These are phyloP conservation scores for Hymenoscyphus albidus DNA, from an alignment of 2,329 filamentous ascomycete genomes.

Conservation along the genomic window DNA sequence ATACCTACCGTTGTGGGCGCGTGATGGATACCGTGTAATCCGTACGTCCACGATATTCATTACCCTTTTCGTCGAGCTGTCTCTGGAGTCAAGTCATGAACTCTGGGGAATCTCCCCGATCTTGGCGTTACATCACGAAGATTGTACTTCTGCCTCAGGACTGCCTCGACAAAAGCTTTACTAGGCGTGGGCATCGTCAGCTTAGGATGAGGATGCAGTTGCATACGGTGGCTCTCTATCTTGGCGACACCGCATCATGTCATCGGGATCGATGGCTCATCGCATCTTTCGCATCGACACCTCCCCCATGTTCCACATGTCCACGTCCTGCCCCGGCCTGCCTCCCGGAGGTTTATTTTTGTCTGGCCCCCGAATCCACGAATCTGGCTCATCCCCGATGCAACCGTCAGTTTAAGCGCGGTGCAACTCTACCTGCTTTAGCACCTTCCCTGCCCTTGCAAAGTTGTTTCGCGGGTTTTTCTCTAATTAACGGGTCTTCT, in stretches of 20 bases:
- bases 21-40: no score
- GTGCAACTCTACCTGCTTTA: slow-evolving; percentile 1
- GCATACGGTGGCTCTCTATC: neutral
- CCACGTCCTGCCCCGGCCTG: no score
- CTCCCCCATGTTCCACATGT: neutral
- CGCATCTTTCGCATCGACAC: neutral
- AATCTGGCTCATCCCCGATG: neutral
- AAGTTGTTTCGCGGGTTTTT: slow-evolving; percentile 15
- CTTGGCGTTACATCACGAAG: slow-evolving; percentile 2
- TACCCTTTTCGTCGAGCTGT: neutral
- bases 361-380: neutral
- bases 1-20: neutral
- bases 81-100: neutral
- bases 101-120: slow-evolving; percentile 1
- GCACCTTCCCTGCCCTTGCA: slow-evolving; percentile 14
- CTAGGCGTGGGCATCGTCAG: neutral
- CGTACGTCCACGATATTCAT: neutral
- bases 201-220: no score
- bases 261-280: neutral
- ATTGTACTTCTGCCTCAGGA: neutral
- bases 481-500: slow-evolving; percentile 12
- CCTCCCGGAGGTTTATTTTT: neutral
- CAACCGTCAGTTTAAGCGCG: slow-evolving; percentile 19
- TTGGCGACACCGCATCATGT: neutral
- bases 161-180: neutral